These are phyloP conservation scores for Paracoccidioides lutzii DNA, from an alignment of 2,329 filamentous ascomycete genomes.

Conservation along the genomic window DNA sequence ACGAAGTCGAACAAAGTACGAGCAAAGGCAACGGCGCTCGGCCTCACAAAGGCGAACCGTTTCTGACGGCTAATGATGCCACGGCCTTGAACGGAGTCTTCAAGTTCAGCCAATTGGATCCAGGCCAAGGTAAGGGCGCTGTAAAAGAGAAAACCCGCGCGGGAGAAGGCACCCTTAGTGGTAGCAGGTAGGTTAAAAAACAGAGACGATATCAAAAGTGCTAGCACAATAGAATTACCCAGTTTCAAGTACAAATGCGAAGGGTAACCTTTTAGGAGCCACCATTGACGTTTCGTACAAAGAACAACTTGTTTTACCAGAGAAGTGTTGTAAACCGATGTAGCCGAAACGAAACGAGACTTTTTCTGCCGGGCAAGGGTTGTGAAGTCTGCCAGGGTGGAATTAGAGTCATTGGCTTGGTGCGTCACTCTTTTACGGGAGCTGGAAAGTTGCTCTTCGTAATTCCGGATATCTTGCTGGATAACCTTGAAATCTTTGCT, in stretches of 20 bases:
- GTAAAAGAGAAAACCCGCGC: conserved; percentile 50
- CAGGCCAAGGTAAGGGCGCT: conserved; percentile 48
- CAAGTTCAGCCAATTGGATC: conserved; percentile 61
- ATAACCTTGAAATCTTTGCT: conserved; percentile 47
- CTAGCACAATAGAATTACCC: conserved; percentile 57
- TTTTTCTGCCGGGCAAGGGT: conserved; percentile 47
- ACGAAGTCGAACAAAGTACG: conserved; percentile 46
- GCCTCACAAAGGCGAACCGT: conserved; percentile 51
- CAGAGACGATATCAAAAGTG: conserved; percentile 58
- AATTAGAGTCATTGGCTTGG: conserved; percentile 20
- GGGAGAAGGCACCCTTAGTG: conserved; percentile 45
- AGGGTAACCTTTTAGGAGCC: conserved; percentile 59
- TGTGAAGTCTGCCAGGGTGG: conserved; percentile 39
- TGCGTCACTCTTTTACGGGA: conserved; percentile 42
- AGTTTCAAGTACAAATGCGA: conserved; percentile 59
- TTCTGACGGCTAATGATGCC: conserved; percentile 53
- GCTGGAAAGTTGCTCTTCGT: conserved; percentile 39
- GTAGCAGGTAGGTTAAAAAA: conserved; percentile 52
- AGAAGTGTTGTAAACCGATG: conserved; percentile 60
- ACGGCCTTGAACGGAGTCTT: conserved; percentile 59
- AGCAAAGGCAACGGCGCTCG: conserved; percentile 46
- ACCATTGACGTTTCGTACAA: conserved; percentile 55
- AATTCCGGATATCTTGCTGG: conserved; percentile 45
- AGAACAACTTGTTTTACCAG: conserved; percentile 51
- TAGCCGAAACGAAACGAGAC: conserved; percentile 41